These are phyloP conservation scores for Haberlea rhodopensis DNA, from an alignment of 257 asterid species.

Conservation along the genomic window DNA sequence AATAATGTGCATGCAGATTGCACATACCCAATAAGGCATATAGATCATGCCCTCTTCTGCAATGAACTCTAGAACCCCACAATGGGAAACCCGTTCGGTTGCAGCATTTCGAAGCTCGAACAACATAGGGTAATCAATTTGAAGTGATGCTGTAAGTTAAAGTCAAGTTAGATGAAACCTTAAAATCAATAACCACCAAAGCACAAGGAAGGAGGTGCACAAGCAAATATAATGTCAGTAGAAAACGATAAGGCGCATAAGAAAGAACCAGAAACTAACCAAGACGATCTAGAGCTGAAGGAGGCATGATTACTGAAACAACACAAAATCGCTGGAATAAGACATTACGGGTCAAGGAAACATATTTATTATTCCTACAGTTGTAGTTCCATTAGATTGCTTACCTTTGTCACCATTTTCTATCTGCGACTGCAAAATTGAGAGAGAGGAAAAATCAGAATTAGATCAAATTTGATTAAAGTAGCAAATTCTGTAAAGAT, in stretches of 20 bases:
- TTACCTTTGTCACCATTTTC: conserved; percentile 39
- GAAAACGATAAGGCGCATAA: conserved; percentile 16
- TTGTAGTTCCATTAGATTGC: too few species aligned
- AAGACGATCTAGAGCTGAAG: conserved; percentile 41
- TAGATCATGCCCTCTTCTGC: conserved; percentile 36
- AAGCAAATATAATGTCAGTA: conserved; percentile 10
- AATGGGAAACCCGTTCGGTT: conserved; percentile 27
- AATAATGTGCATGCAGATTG: neutral
- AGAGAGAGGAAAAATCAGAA: neutral
- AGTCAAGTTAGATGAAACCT: neutral
- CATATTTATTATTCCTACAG: too few species aligned
- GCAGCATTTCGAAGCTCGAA: conserved; percentile 30
- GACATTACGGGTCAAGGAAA: conserved; percentile 2
- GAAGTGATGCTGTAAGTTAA: conserved; percentile 29
- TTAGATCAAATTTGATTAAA: conserved; percentile 4
- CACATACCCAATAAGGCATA: conserved; percentile 35
- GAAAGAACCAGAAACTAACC: conserved; percentile 27
- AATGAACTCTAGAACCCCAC: conserved; percentile 36
- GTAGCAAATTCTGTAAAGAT: conserved; percentile 1
- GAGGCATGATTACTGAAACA: conserved; percentile 38
- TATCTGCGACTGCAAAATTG: conserved; percentile 32
- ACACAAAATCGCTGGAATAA: conserved; percentile 12
- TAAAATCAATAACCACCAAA: neutral
- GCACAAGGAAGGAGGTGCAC: neutral
- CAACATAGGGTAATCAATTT: conserved; percentile 38